Evolutionary conservation across 345 rosid genomes (phyloP).

Genomic region (Salix udensis): DNA sequence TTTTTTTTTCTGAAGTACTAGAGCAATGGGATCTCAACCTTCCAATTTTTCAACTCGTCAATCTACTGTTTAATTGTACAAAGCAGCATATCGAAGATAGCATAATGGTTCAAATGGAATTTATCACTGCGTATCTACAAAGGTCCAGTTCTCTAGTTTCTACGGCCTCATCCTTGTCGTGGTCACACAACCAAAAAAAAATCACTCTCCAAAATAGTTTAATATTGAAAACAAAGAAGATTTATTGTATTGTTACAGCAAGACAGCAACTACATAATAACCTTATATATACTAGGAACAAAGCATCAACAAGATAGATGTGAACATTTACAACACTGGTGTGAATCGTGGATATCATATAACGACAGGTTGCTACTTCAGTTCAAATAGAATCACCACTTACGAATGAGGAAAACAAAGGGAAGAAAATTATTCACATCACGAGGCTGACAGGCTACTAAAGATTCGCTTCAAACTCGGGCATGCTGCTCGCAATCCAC

Average conservation of each 20-base stretch:
- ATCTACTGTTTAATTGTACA: too few species aligned
- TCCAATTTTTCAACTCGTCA: too few species aligned
- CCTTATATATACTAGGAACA: slow-evolving; percentile 1
- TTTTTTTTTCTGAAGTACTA: too few species aligned
- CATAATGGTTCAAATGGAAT: too few species aligned
- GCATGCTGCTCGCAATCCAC: slow-evolving; percentile 52
- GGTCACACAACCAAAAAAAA: neutral
- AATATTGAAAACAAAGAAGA: neutral
- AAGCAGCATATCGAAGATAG: too few species aligned
- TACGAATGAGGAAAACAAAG: neutral
- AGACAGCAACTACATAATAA: neutral
- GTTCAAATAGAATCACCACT: neutral
- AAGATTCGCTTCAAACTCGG: slow-evolving; percentile 86
- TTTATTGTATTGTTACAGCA: slow-evolving; percentile 4
- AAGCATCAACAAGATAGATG: neutral
- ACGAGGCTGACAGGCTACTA: slow-evolving; percentile 40
- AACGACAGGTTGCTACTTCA: neutral
- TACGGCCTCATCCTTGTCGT: neutral
- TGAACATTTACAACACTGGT: slow-evolving; percentile 7
- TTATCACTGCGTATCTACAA: too few species aligned
- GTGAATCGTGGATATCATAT: neutral
- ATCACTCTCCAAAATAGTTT: neutral
- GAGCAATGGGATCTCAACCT: too few species aligned
- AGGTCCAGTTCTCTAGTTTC: too few species aligned
- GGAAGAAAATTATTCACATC: neutral